Evolutionary conservation across 2,329 filamentous ascomycete species (phyloP).

Genomic region (Paraphoma sp.): DNA sequence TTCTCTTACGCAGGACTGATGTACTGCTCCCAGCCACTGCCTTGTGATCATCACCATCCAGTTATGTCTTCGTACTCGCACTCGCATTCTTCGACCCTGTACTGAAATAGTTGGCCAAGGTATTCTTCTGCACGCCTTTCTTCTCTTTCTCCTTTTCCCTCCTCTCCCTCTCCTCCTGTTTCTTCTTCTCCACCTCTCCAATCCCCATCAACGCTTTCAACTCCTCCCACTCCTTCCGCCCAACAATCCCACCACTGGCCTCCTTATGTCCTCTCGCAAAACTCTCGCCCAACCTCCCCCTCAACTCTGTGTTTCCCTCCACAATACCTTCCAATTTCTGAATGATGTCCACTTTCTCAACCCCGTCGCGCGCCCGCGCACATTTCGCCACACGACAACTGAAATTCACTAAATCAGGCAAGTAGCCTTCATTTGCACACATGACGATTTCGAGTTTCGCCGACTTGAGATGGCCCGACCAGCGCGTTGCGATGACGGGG

Average conservation of each 20-base stretch:
- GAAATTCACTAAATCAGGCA: conserved; percentile 70
- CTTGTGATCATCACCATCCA: no score
- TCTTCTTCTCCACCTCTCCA: conserved; percentile 59
- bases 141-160: conserved; percentile 45
- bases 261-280: conserved; percentile 73
- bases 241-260: conserved; percentile 70
- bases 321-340: conserved; percentile 62
- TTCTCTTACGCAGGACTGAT: no score
- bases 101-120: conserved; percentile 40
- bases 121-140: conserved; percentile 39
- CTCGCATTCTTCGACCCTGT: conserved; percentile 9
- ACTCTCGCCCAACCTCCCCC: conserved; percentile 64
- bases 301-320: conserved; percentile 39
- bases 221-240: conserved; percentile 68
- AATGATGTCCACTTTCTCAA: conserved; percentile 68
- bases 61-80: neutral
- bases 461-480: conserved; percentile 67
- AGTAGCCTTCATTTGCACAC: conserved; percentile 71
- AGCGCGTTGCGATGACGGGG: conserved; percentile 70
- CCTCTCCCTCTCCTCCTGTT: conserved; percentile 39
- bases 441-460: conserved; percentile 68
- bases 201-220: conserved; percentile 65
- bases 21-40: no score
- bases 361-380: conserved; percentile 57
- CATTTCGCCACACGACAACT: conserved; percentile 67